Evolutionary conservation across 176 grass and related monocot species (phyloP), one percentile per base, ranked within the genome.

Genomic region (Oryza meridionalis): DNA sequence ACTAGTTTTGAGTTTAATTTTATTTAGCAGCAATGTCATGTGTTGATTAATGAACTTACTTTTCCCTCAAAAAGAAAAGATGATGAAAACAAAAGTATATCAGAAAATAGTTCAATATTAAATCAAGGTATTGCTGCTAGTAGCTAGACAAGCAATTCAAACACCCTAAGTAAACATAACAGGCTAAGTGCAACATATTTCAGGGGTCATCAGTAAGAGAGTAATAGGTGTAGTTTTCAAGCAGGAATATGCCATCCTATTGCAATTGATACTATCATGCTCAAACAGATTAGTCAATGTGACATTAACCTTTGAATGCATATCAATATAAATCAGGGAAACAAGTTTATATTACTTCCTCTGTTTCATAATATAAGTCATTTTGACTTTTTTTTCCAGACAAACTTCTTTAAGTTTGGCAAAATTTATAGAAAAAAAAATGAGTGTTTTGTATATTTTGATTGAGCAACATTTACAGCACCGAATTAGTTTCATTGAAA

Each of bases 221-320:
- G 21, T 22, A 61, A 22, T 35, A 35, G 10, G 21, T 35, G 19
- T 49, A 49, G 38, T 76, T 81, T 65, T 65, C 35, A 72, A 29
- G 25, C 5, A 73, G 49, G 35, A 72, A 82, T 21, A 11, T 27
- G 25, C 8, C 14, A 75, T 74, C 26, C 7, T 76, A 67, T 50
- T 84, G 13, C 61, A 66, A 40, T 32, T n/a, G 29, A 66, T 65
- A 67, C 17, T 70, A 70, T 24, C 38, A 76, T 46, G 76, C 43
- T 22, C 51, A 75, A 75, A 84, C 14, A 2, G 68, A 75, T 38
- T 27, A 82, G 33, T 4, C 50, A 22, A 6, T 4, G 14, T 16
- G 8, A 82, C 37, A 32, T 63, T 2, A 77, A 75, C 29, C 42
- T 35, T 66, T 69, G 50, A 82, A 70, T 45, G 47, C 10, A 86